Base-by-base conservation (phyloP, 2,329 filamentous ascomycete species). In the Sporothrix pseudoabietina region DNA sequence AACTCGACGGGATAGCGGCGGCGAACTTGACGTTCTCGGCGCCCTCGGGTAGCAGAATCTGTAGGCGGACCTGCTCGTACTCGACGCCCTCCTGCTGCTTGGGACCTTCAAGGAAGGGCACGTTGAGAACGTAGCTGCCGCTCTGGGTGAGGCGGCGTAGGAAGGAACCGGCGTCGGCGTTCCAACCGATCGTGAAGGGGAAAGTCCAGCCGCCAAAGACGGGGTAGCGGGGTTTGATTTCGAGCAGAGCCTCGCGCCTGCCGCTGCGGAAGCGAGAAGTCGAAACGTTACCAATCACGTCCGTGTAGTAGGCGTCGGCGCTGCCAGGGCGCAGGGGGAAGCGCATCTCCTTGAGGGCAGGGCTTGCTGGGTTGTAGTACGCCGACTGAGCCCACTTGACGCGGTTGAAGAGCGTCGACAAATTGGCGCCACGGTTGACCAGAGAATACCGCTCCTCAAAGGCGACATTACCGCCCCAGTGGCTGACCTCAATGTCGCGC, bases 171-270 rank as follows among this genome's bases (percentile, higher is more conserved):
- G 97, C 86, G 77, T 97, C 90, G 71, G 92, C 91, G 84, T 98
- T 97, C 96, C 96, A 99, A 77, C 96, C 96, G 73, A 98, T 90
- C 74, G 92, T 93, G 85, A 98, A 99, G 77, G 93, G 96, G 83
- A 98, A 98, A 83, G 97, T 97, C 96, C 96, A 99, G 75, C 93
- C 94, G 74, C 96, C 96, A 79, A 98, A 99, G 32, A 99, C 82
- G n/a, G 96, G 96, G 82, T 97, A 99, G 71, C 96, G 90, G 26
- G 96, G 96, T 86, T 94, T 96, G 76, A 98, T 87, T 82, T 98
- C 94, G 39, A 99, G 87, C 57, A 91, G 84, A n/a, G 93, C 91
- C 82, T 95, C 92, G 30, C 92, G 90, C 80, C 87, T 88, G 80
- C 89, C 92, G 77, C 86, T 89, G 75, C 94, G 88, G 87, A 97